Conservation (phyloP, 2,329 filamentous ascomycete species). For the Paracoccidioides lutzii region DNA sequence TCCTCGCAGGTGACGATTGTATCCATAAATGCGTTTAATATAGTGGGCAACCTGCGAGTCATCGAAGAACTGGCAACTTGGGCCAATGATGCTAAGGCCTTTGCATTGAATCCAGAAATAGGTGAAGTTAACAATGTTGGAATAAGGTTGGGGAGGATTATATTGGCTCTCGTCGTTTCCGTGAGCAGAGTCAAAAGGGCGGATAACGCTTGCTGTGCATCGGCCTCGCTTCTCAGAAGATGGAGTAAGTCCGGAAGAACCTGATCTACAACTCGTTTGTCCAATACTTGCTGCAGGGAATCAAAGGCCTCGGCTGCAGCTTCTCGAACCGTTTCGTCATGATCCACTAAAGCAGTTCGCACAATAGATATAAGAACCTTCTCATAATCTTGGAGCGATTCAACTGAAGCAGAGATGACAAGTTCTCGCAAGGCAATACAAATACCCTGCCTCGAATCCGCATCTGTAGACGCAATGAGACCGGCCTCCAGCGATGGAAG, state of each 20-base stretch:
- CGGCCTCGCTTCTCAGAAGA: conserved; percentile 70
- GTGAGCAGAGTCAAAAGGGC: conserved; percentile 89
- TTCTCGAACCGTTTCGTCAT: conserved; percentile 79
- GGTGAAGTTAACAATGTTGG: conserved; percentile 82
- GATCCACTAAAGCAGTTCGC: conserved; percentile 80
- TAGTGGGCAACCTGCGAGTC: conserved; percentile 76
- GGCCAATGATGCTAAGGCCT: conserved; percentile 80
- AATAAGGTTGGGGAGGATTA: conserved; percentile 90
- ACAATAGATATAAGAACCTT: conserved; percentile 91
- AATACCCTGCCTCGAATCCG: conserved; percentile 91
- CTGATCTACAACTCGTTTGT: conserved; percentile 89
- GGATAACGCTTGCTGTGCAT: conserved; percentile 83
- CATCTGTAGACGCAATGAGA: conserved; percentile 73
- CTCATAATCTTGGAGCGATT: conserved; percentile 86
- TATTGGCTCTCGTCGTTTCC: conserved; percentile 84
- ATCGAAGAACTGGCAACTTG: conserved; percentile 83
- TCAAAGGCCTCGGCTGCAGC: conserved; percentile 96
- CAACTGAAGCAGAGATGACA: conserved; percentile 74
- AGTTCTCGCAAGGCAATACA: conserved; percentile 92
- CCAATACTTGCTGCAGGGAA: conserved; percentile 80
- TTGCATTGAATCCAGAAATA: conserved; percentile 89
- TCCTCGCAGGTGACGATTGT: conserved; percentile 66
- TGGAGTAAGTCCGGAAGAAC: conserved; percentile 85
- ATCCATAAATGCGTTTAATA: conserved; percentile 89
- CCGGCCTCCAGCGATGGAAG: conserved; percentile 88